Evolutionary conservation across 2,329 filamentous ascomycete species (phyloP).

Genomic region (Westerdykella aurantiaca): DNA sequence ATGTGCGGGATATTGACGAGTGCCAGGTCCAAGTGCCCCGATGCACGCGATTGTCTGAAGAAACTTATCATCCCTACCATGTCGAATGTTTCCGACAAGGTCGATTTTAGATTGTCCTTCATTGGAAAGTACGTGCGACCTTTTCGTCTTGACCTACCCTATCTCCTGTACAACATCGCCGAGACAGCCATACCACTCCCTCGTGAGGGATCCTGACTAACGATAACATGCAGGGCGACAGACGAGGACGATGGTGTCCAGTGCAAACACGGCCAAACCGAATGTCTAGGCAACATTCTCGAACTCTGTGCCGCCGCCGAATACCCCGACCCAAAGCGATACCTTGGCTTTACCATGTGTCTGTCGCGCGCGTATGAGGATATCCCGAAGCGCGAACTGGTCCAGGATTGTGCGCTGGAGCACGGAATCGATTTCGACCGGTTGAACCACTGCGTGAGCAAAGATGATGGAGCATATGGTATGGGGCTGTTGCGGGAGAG

Average conservation of each 20-base stretch:
- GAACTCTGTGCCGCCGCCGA: constrained; percentile 82
- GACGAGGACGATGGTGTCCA: constrained; percentile 74
- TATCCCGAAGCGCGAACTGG: constrained; percentile 72
- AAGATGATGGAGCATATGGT: constrained; percentile 67
- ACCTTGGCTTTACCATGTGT: constrained; percentile 91
- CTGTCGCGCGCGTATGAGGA: constrained; percentile 66
- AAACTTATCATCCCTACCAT: constrained; percentile 80
- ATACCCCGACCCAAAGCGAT: constrained; percentile 79
- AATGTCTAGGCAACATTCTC: constrained; percentile 92
- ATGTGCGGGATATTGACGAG: no score
- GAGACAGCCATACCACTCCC: background rate
- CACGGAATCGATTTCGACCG: constrained; percentile 78
- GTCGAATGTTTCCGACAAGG: constrained; percentile 73
- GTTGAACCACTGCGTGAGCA: constrained; percentile 75
- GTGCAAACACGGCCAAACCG: constrained; percentile 82
- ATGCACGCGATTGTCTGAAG: constrained; percentile 76
- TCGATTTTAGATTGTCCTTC: constrained; percentile 85
- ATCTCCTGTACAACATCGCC: constrained; percentile 3
- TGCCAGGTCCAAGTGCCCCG: constrained; percentile 68
- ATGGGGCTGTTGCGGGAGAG: constrained; percentile 63
- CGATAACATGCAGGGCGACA: constrained; percentile 44
- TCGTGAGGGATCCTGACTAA: background rate
- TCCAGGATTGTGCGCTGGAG: constrained; percentile 84
- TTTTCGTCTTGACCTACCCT: background rate
- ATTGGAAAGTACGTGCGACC: constrained; percentile 64